Percentiles rank a stretch among this genome's conserved stretches.
Evolutionary conservation across 768 basidiomycete species (phyloP).

Genomic region (Auriscalpium vulgare): DNA sequence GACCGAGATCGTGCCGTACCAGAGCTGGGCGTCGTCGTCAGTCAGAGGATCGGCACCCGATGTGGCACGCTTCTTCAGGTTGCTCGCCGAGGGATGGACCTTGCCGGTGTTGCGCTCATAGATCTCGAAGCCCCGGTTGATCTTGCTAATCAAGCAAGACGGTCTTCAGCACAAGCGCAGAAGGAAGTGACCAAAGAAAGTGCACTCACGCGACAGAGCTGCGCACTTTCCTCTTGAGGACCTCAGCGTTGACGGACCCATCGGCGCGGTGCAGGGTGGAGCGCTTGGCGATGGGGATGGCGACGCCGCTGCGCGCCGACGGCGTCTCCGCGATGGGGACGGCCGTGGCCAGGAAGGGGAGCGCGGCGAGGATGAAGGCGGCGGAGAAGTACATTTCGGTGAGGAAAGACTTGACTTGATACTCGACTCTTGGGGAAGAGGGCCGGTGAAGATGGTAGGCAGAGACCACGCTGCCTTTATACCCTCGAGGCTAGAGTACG

Average conservation of each 20-base stretch:
- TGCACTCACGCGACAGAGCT: neutral
- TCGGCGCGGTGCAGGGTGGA: neutral
- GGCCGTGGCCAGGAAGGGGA: neutral
- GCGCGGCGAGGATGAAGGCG: neutral
- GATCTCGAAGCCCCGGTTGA: neutral
- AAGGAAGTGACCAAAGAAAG: neutral
- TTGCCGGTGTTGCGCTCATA: conserved; percentile 3
- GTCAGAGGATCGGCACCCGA: neutral
- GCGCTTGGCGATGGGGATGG: conserved; percentile 1
- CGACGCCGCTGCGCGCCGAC: neutral
- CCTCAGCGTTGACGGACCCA: neutral
- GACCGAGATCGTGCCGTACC: too few species aligned
- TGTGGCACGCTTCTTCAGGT: neutral
- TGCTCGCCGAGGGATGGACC: neutral
- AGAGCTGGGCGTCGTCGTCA: too few species aligned
- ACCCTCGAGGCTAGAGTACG: too few species aligned
- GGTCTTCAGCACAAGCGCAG: neutral
- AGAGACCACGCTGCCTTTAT: too few species aligned
- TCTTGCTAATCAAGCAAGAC: neutral
- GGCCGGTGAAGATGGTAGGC: neutral
- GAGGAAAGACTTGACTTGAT: neutral
- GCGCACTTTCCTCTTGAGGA: neutral
- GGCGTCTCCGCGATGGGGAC: neutral
- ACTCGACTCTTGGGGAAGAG: neutral
- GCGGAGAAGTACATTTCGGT: neutral